Conservation (phyloP, 2,329 filamentous ascomycete genomes). For the Pyrenophora tritici-repentis region DNA sequence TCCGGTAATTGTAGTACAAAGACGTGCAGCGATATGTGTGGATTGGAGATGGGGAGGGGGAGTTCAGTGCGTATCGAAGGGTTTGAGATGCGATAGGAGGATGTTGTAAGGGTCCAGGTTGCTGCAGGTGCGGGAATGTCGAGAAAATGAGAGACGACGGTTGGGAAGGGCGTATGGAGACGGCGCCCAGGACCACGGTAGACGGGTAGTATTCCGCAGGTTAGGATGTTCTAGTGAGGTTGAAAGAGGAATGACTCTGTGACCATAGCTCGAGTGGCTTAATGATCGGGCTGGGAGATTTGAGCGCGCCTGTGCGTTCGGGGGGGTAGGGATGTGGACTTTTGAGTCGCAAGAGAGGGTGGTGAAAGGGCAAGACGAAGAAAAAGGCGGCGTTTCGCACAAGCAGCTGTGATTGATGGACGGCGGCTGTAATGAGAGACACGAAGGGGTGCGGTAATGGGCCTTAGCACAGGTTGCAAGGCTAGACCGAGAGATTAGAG, state of each 20-base stretch:
- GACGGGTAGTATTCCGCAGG: conserved; percentile 48
- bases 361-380: conserved; percentile 30
- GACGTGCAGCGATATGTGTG: conserved; percentile 23
- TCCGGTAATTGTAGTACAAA: conserved; percentile 18
- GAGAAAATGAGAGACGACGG: conserved; percentile 50
- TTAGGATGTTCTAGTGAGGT: conserved; percentile 47
- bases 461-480: conserved; percentile 47
- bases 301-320: conserved; percentile 43
- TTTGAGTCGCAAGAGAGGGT: conserved; percentile 20
- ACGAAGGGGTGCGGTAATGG: conserved; percentile 33
- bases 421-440: conserved; percentile 32
- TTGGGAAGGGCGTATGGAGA: conserved; percentile 49
- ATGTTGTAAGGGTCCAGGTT: conserved; percentile 48
- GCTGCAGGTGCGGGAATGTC: conserved; percentile 45
- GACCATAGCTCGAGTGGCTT: conserved; percentile 47
- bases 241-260: conserved; percentile 46
- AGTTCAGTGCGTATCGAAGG: conserved; percentile 45
- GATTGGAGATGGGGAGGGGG: conserved; percentile 32
- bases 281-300: conserved; percentile 44
- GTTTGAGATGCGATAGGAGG: conserved; percentile 43
- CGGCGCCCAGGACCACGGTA: conserved; percentile 49
- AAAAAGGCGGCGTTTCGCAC: conserved; percentile 24
- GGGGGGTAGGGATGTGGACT: conserved; percentile 45
- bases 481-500: conserved; percentile 45
- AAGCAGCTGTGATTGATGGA: conserved; percentile 37